Conservation (phyloP, 129 eudicot species). For the Scalesia atractyloides region DNA sequence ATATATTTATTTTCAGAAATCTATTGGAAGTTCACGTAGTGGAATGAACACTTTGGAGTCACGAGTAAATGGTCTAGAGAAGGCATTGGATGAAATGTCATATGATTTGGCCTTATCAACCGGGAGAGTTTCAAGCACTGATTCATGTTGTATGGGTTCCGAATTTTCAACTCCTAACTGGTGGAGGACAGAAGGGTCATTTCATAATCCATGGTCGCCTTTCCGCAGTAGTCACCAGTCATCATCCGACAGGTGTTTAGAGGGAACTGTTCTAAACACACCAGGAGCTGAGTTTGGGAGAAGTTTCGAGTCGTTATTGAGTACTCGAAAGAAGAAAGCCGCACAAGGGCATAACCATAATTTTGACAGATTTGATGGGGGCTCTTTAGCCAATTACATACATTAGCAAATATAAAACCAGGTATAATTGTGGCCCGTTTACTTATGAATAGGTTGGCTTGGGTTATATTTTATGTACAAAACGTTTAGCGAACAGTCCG, state of each 20-base stretch:
- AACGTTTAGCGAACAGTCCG: too few species aligned
- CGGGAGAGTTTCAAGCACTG: slow-evolving; percentile 55
- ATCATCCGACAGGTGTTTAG: slow-evolving; percentile 9
- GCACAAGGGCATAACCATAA: slow-evolving; percentile 31
- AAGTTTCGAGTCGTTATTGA: slow-evolving; percentile 27
- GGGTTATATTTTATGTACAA: not conserved
- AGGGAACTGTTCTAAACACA: too few species aligned
- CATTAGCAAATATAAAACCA: slow-evolving; percentile 39
- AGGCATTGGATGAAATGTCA: slow-evolving; percentile 78
- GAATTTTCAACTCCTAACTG: slow-evolving; percentile 91
- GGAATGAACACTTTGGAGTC: slow-evolving; percentile 85
- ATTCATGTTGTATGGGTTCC: slow-evolving; percentile 70
- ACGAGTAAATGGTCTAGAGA: slow-evolving; percentile 89
- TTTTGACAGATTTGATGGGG: slow-evolving; percentile 45
- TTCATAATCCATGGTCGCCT: slow-evolving; percentile 35
- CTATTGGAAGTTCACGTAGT: slow-evolving; percentile 81
- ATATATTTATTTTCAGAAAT: slow-evolving; percentile 46
- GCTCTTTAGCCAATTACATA: slow-evolving; percentile 33
- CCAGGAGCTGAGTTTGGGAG: slow-evolving; percentile 27
- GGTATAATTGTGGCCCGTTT: slow-evolving; percentile 31
- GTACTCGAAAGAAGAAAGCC: slow-evolving; percentile 31
- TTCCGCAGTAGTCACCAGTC: slow-evolving; percentile 41
- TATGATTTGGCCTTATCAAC: slow-evolving; percentile 63
- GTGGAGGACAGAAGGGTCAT: slow-evolving; percentile 71
- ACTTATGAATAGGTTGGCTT: not conserved